Conservation (phyloP, 2,329 filamentous ascomycete genomes). For the Verticillium isaacii region DNA sequence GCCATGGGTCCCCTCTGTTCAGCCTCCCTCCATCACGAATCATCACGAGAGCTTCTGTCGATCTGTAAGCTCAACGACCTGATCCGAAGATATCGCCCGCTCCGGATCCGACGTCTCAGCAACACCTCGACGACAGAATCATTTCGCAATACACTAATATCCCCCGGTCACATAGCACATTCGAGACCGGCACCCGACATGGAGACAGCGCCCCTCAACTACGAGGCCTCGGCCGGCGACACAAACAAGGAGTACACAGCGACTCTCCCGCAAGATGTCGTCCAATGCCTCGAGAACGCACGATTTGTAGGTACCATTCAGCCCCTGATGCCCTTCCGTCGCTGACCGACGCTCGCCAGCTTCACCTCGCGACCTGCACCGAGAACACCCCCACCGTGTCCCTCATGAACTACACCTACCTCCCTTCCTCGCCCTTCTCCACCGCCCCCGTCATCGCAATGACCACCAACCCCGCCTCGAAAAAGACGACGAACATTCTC, state of each 20-base stretch:
- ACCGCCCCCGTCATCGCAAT: conserved; percentile 82
- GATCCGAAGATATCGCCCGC: not conserved
- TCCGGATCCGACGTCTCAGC: not conserved
- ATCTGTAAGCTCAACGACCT: not conserved
- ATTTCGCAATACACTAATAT: not conserved
- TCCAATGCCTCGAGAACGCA: conserved; percentile 88
- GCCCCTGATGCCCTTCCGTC: not conserved
- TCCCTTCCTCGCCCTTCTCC: conserved; percentile 69
- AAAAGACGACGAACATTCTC: conserved; percentile 76
- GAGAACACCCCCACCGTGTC: conserved; percentile 84
- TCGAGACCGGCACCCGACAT: conserved; percentile 24
- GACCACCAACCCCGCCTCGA: conserved; percentile 78
- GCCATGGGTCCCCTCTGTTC: not conserved
- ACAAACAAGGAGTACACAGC: conserved; percentile 66
- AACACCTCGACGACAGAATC: not conserved
- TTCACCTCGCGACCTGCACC: conserved; percentile 89
- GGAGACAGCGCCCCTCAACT: conserved; percentile 67
- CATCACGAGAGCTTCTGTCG: not conserved
- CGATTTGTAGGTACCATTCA: conserved; percentile 66
- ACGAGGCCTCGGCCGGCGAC: conserved; percentile 69
- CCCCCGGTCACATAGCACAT: not conserved
- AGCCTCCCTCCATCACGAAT: not conserved
- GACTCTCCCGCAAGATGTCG: conserved; percentile 75
- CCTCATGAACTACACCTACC: conserved; percentile 99
- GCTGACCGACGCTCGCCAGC: conserved; percentile 44